Conservation (phyloP, 2,329 filamentous ascomycete species). For the Cladosporium colombiae region DNA sequence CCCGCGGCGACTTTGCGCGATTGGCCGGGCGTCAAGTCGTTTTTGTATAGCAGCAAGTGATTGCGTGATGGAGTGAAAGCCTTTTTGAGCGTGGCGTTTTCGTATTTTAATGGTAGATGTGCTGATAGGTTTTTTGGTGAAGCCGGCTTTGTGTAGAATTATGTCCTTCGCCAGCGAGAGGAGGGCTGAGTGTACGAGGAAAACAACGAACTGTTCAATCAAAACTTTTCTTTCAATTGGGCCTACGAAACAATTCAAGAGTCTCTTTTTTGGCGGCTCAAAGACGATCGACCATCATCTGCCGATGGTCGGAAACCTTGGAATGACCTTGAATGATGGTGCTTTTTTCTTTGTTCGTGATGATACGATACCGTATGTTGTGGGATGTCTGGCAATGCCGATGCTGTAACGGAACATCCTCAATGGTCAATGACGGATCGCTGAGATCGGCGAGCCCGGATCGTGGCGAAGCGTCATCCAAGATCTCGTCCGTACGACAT, state of each 20-base stretch:
- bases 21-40: slow-evolving; percentile 11
- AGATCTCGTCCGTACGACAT: not conserved
- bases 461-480: not conserved
- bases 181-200: no score
- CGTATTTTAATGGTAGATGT: not conserved
- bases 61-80: not conserved
- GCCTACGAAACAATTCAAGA: no score
- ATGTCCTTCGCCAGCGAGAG: not conserved
- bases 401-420: not conserved
- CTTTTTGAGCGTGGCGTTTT: slow-evolving; percentile 1
- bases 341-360: no score
- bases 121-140: not conserved
- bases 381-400: no score
- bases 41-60: not conserved
- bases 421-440: not conserved
- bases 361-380: no score
- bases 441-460: not conserved
- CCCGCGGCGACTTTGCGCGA: not conserved
- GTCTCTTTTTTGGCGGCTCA: no score
- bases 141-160: not conserved
- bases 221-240: no score
- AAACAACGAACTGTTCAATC: no score
- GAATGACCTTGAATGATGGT: no score
- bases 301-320: no score
- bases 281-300: no score